phyloP scores from a whole-genome alignment of 2,329 filamentous ascomycete species.

The Diaporthe ilicicola region DNA sequence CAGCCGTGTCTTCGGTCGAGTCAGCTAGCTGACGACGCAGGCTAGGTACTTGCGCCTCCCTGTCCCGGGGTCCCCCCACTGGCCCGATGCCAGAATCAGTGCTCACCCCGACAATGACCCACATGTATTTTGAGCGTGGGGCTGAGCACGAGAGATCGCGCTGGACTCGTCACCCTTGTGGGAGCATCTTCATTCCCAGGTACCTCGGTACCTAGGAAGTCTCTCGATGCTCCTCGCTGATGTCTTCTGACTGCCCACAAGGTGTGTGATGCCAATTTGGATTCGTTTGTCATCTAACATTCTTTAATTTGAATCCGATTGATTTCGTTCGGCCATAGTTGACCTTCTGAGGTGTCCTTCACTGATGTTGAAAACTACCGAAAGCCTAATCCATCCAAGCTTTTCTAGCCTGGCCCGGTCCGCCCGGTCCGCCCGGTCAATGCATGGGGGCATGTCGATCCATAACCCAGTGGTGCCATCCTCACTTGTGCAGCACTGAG shows the following conservation, averaged over 20 bases:
- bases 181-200: neutral
- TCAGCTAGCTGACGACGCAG: slow-evolving; percentile 14
- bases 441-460: too few relatives aligned
- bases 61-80: neutral
- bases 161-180: neutral
- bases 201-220: too few relatives aligned
- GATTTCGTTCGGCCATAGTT: neutral
- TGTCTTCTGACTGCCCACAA: neutral
- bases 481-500: too few relatives aligned
- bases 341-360: too few relatives aligned
- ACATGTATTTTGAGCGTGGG: neutral
- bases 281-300: neutral
- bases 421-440: neutral
- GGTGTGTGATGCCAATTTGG: neutral
- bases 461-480: too few relatives aligned
- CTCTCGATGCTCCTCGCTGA: neutral
- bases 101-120: neutral
- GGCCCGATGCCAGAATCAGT: slow-evolving; percentile 4
- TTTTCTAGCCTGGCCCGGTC: neutral
- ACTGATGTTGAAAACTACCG: too few relatives aligned
- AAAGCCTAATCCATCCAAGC: neutral
- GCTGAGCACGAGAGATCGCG: neutral
- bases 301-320: too few relatives aligned
- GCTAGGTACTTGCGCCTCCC: neutral
- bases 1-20: neutral